phyloP scores from a whole-genome alignment of 1,284 basidiomycete species.

The Heimioporus punctisporus region DNA sequence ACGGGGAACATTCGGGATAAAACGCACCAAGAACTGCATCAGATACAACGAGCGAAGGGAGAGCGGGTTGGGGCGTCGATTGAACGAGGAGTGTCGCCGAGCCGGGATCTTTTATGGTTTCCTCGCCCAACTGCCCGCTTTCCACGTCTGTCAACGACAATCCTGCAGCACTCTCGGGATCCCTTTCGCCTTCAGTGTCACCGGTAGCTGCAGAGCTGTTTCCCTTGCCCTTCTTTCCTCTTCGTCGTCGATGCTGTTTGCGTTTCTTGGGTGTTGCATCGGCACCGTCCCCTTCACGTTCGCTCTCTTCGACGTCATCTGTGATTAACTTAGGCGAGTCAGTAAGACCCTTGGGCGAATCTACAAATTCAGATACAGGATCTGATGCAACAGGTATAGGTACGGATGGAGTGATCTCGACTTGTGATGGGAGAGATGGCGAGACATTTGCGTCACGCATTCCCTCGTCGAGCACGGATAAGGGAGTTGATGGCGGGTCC shows the following conservation, averaged over 20 bases:
- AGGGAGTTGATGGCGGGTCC: background rate
- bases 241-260: conserved; percentile 38
- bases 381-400: conserved; percentile 1
- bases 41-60: conserved; percentile 64
- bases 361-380: conserved; percentile 4
- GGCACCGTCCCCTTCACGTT: conserved; percentile 52
- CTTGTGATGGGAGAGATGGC: background rate
- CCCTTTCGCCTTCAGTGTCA: conserved; percentile 29
- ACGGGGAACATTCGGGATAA: too few relatives aligned
- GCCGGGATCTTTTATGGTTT: conserved; percentile 3
- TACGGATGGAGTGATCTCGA: conserved; percentile 1
- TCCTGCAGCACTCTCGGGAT: conserved; percentile 12
- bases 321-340: conserved; percentile 8
- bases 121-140: conserved; percentile 9
- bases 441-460: background rate
- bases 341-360: conserved; percentile 2
- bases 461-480: conserved; percentile 3
- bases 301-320: conserved; percentile 53
- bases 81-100: conserved; percentile 26
- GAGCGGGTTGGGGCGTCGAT: conserved; percentile 11
- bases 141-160: conserved; percentile 7
- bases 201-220: conserved; percentile 27
- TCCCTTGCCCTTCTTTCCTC: conserved; percentile 53
- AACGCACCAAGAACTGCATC: conserved; percentile 77
- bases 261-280: conserved; percentile 48